A percentile compares a stretch with the other conserved stretches of the same genome.
Evolutionary conservation across 495 filamentous ascomycete genomes (phyloP).

Genomic region (Staphylotrichum longicolle): DNA sequence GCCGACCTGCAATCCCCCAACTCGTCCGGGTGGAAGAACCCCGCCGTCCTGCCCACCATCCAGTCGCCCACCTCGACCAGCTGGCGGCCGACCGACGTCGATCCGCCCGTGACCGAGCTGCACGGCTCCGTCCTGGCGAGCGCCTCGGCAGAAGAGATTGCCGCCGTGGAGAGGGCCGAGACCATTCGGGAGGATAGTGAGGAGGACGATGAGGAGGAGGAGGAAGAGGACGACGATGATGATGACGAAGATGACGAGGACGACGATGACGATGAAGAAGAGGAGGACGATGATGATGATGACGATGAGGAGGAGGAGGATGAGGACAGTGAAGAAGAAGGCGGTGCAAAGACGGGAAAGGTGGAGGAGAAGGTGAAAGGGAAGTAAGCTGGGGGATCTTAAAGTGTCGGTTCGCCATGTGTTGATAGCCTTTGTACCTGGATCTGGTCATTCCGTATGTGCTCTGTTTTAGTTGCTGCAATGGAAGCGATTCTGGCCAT

Average conservation of each 20-base stretch:
- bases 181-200: conserved; percentile 39
- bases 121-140: conserved; percentile 31
- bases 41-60: conserved; percentile 20
- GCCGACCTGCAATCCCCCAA: conserved; percentile 40
- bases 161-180: conserved; percentile 39
- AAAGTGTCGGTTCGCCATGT: background rate
- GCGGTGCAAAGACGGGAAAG: background rate
- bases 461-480: too few relatives aligned
- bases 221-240: conserved; percentile 28
- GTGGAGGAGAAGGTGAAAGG: background rate
- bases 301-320: conserved; percentile 32
- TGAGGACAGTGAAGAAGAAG: conserved; percentile 4
- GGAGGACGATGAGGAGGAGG: conserved; percentile 29
- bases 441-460: too few relatives aligned
- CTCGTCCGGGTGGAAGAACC: conserved; percentile 34
- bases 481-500: too few relatives aligned
- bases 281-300: conserved; percentile 5
- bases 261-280: conserved; percentile 31
- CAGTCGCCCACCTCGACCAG: conserved; percentile 47
- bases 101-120: conserved; percentile 35
- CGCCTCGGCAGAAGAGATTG: conserved; percentile 39
- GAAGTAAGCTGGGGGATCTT: too few relatives aligned
- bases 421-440: background rate
- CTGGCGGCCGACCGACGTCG: conserved; percentile 45
- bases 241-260: conserved; percentile 34